Evolutionary conservation across 1,139 yeast genomes (phyloP), one percentile per base, ranked within the genome.

Genomic region (Geotrichum carabidarum): DNA sequence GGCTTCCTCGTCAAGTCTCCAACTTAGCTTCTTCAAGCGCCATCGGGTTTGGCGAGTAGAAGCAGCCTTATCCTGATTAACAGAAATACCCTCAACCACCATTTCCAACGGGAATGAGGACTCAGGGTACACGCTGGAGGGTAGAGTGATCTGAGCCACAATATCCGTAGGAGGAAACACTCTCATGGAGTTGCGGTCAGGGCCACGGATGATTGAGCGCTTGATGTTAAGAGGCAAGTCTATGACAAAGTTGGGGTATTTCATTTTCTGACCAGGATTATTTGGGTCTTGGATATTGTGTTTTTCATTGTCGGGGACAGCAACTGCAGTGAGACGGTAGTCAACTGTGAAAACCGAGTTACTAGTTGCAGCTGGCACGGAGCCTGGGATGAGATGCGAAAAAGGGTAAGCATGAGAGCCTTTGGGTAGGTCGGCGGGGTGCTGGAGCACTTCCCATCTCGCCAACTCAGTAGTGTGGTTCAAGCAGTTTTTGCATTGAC

Each of bases 161-260:
- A 93, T 84, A 50, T 86, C 88, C 0, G 98, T 93, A 2, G 99
- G 98, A 0, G 99, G 99, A 69, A 93, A 93, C 1, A 94, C 89
- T 58, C 99, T 78, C 43, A 89, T 73, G 0, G 96, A 88, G 66
- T 87, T 89, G 61, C 90, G 78, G 67, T 91, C 97, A 2, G 89
- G 87, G 8, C 94, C 94, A 43, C 90, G 76, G 44, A 88, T 69
- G 32, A 91, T 80, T 61, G 95, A 86, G 59, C 99, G 77, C 43
- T 86, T 78, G 2, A 93, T 76, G 61, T 83, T 78, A n/a, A 93
- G 70, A 0, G 96, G 95, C 57, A 37, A 37, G 40, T 7, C 44
- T 36, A 34, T 31, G 9, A 22, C 49, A 44, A 41, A 44, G 42
- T 48, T 42, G 12, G 35, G 35, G 44, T 45, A 45, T 35, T n/a